Conservation (phyloP, 179 eudicot species). For the Silene coronaria region DNA sequence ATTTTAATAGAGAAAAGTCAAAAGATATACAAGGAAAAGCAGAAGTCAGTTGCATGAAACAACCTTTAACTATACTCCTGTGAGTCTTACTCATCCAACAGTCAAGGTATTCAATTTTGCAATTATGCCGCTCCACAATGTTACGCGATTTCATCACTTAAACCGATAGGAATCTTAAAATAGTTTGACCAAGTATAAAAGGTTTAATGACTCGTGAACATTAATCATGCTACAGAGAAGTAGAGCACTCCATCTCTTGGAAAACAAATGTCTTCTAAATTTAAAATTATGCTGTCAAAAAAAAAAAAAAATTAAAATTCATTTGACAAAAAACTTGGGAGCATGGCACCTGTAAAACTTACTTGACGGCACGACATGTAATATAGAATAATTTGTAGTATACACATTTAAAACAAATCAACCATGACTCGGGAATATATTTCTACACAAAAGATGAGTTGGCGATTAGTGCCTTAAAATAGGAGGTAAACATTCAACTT, state of each 20-base stretch:
- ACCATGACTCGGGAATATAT: not conserved
- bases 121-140: not conserved
- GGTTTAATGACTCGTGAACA: not conserved
- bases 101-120: not conserved
- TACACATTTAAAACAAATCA: not conserved
- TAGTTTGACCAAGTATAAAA: not conserved
- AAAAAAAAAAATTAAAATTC: no score
- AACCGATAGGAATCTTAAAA: no score
- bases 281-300: no score
- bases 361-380: not conserved
- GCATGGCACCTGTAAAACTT: no score
- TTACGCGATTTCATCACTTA: not conserved
- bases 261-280: no score
- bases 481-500: no score
- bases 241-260: no score
- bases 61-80: not conserved
- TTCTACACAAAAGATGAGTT: not conserved
- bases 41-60: constrained; percentile 1
- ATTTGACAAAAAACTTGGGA: no score
- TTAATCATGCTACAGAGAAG: not conserved
- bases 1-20: not conserved
- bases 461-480: not conserved
- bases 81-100: not conserved
- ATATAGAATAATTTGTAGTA: not conserved
- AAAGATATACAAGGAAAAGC: not conserved